These are phyloP conservation scores for Sordariomycetes sp. DNA, from an alignment of 2,329 filamentous ascomycete genomes.

Conservation along the genomic window DNA sequence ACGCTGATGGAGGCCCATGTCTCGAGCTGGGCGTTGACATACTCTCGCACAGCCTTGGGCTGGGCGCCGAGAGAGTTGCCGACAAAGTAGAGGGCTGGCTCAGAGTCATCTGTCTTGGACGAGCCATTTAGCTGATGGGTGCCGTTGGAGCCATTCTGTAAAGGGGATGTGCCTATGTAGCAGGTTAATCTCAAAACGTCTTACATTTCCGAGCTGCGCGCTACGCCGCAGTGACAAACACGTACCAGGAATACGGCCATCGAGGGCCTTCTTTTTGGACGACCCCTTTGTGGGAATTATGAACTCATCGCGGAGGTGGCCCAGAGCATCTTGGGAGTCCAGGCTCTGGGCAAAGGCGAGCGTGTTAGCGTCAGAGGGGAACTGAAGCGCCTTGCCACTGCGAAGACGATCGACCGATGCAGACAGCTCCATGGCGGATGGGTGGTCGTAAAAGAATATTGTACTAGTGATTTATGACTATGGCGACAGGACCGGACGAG, in stretches of 20 bases:
- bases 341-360: conserved; percentile 17
- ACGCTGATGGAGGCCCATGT: conserved; percentile 76
- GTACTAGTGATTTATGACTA: background rate
- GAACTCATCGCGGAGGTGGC: conserved; percentile 52
- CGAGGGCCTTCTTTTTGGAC: conserved; percentile 16
- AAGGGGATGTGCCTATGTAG: background rate
- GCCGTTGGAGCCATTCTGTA: background rate
- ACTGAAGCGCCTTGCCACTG: conserved; percentile 6
- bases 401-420: conserved; percentile 27
- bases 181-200: background rate
- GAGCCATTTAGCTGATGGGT: background rate
- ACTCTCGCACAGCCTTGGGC: conserved; percentile 47
- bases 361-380: background rate
- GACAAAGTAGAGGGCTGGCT: conserved; percentile 62
- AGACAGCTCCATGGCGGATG: conserved; percentile 24
- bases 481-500: too few species aligned
- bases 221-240: conserved; percentile 7
- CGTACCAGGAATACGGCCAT: conserved; percentile 9
- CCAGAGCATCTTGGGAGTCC: conserved; percentile 45
- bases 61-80: conserved; percentile 86
- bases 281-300: conserved; percentile 48
- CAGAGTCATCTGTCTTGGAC: conserved; percentile 3
- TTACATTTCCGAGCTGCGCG: conserved; percentile 4
- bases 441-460: background rate
- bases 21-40: conserved; percentile 57